Percentiles rank a stretch among this genome's conserved stretches.
Evolutionary conservation across 768 basidiomycete species (phyloP).

Genomic region (Tricholoma hemisulphureum): DNA sequence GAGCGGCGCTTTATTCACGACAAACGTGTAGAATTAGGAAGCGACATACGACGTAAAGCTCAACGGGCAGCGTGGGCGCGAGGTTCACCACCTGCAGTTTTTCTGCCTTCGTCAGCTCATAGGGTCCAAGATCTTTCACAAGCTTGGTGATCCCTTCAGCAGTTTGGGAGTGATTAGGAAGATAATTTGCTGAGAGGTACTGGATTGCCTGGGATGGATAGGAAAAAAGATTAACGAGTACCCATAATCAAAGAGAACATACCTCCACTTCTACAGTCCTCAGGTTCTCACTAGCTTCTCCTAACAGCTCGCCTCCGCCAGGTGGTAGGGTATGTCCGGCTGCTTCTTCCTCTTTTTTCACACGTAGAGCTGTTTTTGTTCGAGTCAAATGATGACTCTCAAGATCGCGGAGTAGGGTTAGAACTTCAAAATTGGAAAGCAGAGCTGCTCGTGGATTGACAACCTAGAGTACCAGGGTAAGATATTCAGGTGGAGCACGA

Average conservation of each 20-base stretch:
- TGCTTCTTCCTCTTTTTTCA: constrained; percentile 76
- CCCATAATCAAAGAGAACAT: constrained; percentile 16
- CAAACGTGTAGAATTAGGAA: neutral
- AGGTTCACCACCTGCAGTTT: constrained; percentile 92
- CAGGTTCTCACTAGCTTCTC: constrained; percentile 73
- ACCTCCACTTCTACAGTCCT: constrained; percentile 87
- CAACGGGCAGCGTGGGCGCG: constrained; percentile 76
- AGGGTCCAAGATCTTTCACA: constrained; percentile 62
- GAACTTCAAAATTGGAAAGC: constrained; percentile 86
- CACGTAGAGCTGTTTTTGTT: constrained; percentile 65
- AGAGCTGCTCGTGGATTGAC: constrained; percentile 73
- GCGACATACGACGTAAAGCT: constrained; percentile 82
- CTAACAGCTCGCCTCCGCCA: constrained; percentile 8
- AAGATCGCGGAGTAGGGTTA: constrained; percentile 71
- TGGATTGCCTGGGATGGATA: constrained; percentile 65
- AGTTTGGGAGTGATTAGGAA: constrained; percentile 67
- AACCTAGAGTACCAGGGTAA: constrained; percentile 41
- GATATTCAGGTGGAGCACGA: neutral
- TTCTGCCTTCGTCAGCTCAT: constrained; percentile 84
- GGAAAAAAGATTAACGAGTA: neutral
- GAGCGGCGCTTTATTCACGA: neutral
- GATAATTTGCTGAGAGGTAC: constrained; percentile 74
- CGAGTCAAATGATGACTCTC: constrained; percentile 71
- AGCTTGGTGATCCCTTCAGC: constrained; percentile 62
- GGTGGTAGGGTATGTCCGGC: constrained; percentile 27